phyloP scores from a whole-genome alignment of 140 eudicot species.

The Anethum foeniculum region DNA sequence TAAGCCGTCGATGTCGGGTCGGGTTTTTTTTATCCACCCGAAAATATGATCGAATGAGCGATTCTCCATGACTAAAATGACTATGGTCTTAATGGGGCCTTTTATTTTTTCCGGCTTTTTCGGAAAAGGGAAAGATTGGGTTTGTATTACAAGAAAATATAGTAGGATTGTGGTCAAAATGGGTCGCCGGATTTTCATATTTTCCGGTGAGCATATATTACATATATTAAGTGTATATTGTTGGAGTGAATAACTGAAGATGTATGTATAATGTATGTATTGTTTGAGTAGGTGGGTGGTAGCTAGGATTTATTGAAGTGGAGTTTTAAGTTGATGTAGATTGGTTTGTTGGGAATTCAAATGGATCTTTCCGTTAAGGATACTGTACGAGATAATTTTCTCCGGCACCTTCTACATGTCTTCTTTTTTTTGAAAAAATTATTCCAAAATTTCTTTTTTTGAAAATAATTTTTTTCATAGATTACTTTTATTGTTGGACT shows the following conservation, averaged over 20 bases:
- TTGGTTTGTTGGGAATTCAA: too few species aligned
- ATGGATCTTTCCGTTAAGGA: too few species aligned
- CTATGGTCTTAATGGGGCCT: slow-evolving; percentile 85
- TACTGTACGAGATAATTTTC: too few species aligned
- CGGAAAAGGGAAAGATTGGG: slow-evolving; percentile 18
- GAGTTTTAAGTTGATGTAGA: background rate
- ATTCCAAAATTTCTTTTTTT: too few species aligned
- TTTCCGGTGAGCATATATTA: background rate
- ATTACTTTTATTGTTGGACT: too few species aligned
- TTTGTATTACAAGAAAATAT: slow-evolving; percentile 15
- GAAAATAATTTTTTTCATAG: too few species aligned
- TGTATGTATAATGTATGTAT: background rate
- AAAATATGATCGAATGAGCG: slow-evolving; percentile 93
- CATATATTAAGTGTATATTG: too few species aligned
- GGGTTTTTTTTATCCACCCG: slow-evolving; percentile 75
- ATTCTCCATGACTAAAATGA: slow-evolving; percentile 83
- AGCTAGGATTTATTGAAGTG: background rate
- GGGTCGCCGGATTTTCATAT: slow-evolving; percentile 43
- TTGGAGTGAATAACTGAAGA: background rate
- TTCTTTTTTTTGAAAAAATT: too few species aligned
- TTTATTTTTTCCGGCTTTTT: slow-evolving; percentile 31
- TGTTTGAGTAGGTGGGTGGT: background rate
- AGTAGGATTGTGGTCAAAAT: slow-evolving; percentile 9
- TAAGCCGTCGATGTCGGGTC: slow-evolving; percentile 85
- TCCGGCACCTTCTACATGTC: too few species aligned